Evolutionary conservation across 345 rosid genomes (phyloP), one percentile per base, ranked within the genome.

Genomic region (Limnanthes douglasii): DNA sequence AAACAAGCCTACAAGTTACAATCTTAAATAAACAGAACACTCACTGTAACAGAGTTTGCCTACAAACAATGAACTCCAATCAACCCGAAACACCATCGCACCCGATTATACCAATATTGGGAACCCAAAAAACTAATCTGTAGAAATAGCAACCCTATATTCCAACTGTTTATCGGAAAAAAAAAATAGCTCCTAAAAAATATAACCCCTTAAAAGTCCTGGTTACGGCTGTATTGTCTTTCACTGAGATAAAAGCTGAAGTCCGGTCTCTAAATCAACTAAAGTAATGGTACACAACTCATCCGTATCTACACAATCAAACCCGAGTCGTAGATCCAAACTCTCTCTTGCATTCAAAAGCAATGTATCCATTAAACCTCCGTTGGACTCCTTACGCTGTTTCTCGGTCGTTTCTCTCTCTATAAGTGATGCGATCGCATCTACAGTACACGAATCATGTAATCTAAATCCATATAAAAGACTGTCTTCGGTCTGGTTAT

Each of bases 311-410:
- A 81, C 47, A 50, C 96, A 85, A 43, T 85, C 88, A 11, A 85
- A 75, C 61, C 57, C 69, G 14, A 92, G 84, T 46, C 96, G 56
- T 25, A 81, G 74, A 53, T 92, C 96, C 34, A 92, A 69, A 51
- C 62, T 70, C 62, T 92, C 99, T 64, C 93, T 70, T 5, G 99
- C 99, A 46, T 92, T 85, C 30, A 68, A 72, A 5, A 92, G 83
- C 73, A 75, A 50, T 0, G 96, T 72, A 33, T 75, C 93, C 8
- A 73, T 78, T 31, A 92, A 63, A 21, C 96, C 96, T 51, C 96
- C 99, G 12, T 92, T 92, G 93, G 71, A 78, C 55, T 78, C 93
- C 53, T 57, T 69, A n/a, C 93, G 82, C 57, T 73, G 78, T 67
- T 78, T 75, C 55, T 92, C 94, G 0, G 90, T 65, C 1, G 96